Evolutionary conservation across 805 yeast species (phyloP), one percentile per base, ranked within the genome.

Genomic region (Torulaspora quercuum): DNA sequence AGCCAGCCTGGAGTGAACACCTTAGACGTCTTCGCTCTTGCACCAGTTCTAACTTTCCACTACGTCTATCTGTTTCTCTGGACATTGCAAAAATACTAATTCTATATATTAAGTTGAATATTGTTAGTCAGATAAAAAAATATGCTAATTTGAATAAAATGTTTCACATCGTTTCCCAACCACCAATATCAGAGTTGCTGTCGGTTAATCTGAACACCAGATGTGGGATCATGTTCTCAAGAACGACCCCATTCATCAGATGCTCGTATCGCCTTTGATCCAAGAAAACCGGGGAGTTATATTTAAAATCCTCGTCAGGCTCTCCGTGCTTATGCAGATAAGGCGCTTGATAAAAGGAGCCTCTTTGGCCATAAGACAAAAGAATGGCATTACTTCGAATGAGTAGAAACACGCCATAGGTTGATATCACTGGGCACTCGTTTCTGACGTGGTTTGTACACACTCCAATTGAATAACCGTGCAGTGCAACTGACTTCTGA

Each of bases 241-340:
- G 66, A 89, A 97, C 82, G 27, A 86, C 65, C 21, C 72, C 73
- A 35, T 80, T 70, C 12, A 73, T 73, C 39, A 89, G 70, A 26
- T 78, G 76, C 14, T 79, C 77, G 52, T 87, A 90, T 35, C 85
- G 69, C 3, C 64, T 62, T 26, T 64, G 59, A 58, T 78, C 76
- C 39, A 92, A 65, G 42, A 70, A 78, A 36, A 89, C 75, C 0
- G 94, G 84, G 35, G 87, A 75, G 1, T 80, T 81, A 31, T 78
- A 76, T 40, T 76, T 82, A 46, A 76, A 67, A 34, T 81, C 89
- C 27, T 78, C 81, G 33, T 89, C 87, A 10, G 78, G 61, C 52
- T 89, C 97, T 1, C 97, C 97, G 57, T 87, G 95, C 22, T 71
- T 70, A 56, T 89, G 95, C 22, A 85, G 62, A 54, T 80, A 90